Base-by-base conservation (phyloP, 805 yeast species). In the Yarrowia sp. region DNA sequence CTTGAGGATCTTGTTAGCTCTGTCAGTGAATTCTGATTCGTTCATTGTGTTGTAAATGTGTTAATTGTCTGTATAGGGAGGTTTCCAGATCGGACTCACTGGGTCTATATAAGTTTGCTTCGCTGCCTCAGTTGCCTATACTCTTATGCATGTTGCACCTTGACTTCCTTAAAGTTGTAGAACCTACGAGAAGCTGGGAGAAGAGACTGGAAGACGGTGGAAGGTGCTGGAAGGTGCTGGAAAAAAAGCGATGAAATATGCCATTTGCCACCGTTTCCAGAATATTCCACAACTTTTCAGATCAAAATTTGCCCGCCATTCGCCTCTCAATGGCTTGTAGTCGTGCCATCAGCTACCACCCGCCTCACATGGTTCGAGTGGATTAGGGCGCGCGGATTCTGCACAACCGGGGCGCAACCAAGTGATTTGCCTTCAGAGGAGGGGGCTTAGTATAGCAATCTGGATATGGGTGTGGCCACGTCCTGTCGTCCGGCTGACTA, bases 1-100 rank as follows among this genome's bases (percentile, higher is more conserved):
- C 73, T 90, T 89, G 64, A 95, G 83, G 70, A 94, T 86, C 68
- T 85, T 87, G 74, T 92, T 85, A 53, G 98, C 98, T 78, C 95
- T 90, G 78, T 95, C 98, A 71, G 99, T 95, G 73, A 91, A 90
- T 83, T 91, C 93, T 22, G 70, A 55, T 69, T 73, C 74, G 69
- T 66, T 58, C 70, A 69, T 69, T 48, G 12, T 55, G 42, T 59
- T 48, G 55, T 15, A 48, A 32, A n/a, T 48, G 45, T 63, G 45
- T 45, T 9, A 32, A 26, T 12, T 15, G 53, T 49, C 35, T 26
- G 50, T 46, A 9, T 48, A 10, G 16, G 22, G 32, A 48, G 16
- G 14, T 11, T 19, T 32, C 40, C 53, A 32, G 53, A 49, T 35
- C 46, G 43, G 53, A 15, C 35, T 16, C 52, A 4, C 46, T n/a